phyloP scores from a whole-genome alignment of 352 stramenopile species.

The Pythium phragmitis region DNA sequence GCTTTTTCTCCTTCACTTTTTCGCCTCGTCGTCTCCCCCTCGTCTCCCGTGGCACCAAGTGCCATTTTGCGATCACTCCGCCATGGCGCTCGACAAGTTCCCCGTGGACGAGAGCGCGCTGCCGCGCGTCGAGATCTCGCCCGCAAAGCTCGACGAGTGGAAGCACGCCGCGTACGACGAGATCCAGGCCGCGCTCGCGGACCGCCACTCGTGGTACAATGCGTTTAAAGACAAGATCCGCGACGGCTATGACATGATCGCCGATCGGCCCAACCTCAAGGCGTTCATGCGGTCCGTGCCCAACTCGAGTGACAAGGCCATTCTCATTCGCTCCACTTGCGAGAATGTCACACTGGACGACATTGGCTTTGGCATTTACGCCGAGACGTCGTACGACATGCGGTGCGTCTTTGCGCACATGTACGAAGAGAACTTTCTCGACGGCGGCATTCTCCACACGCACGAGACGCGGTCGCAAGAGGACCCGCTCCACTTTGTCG shows the following conservation, averaged over 20 bases:
- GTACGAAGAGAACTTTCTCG: slow-evolving; percentile 47
- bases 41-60: no score
- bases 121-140: slow-evolving; percentile 29
- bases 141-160: slow-evolving; percentile 30
- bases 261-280: slow-evolving; percentile 33
- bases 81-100: slow-evolving; percentile 29
- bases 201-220: slow-evolving; percentile 47
- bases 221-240: slow-evolving; percentile 32
- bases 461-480: slow-evolving; percentile 31
- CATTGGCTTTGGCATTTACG: slow-evolving; percentile 34
- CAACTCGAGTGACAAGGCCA: slow-evolving; percentile 34
- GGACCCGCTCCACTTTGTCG: slow-evolving; percentile 47
- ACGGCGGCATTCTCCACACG: slow-evolving; percentile 44
- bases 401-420: slow-evolving; percentile 38
- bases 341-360: slow-evolving; percentile 38
- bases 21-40: no score
- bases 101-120: slow-evolving; percentile 31
- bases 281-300: slow-evolving; percentile 31
- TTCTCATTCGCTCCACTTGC: slow-evolving; percentile 36
- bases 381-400: slow-evolving; percentile 37
- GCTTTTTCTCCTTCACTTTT: not conserved
- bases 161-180: slow-evolving; percentile 34
- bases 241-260: slow-evolving; percentile 32
- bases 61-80: not conserved
- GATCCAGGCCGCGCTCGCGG: slow-evolving; percentile 30